Base-by-base conservation (phyloP, 768 basidiomycete species). In the Hypholoma fasciculare region DNA sequence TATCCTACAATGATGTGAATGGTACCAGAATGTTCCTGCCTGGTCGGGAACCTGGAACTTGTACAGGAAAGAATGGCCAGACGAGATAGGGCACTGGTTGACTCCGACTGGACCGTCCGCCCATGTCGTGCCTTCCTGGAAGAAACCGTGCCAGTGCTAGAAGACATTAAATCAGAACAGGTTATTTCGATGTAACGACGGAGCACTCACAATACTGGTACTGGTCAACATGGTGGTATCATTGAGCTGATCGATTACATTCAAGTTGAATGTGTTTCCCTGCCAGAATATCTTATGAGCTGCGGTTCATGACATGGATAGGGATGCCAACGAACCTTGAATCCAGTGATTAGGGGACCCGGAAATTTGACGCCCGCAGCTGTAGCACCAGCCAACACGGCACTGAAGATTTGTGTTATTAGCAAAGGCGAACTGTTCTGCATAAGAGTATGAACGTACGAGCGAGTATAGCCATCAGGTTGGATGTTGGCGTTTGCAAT, bases 391-490 rank as follows among this genome's bases (percentile, higher is more conserved):
- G 68, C 70, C 13, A 71, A 55, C 6, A 69, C 69, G 27, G 68
- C 63, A 9, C 69, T 71, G 11, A 27, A 13, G 43, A 7, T 17
- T 30, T 38, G 20, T 16, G 13, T 26, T 16, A 48, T 51, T 39
- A 43, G 39, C 50, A 7, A 4, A 23, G 44, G 46, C 19, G n/a
- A 52, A 1, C 23, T 8, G 39, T 14, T 20, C 7, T 26, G 13
- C 42, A 17, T 17, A 19, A 50, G 37, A 19, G 47, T 11, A 20
- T 34, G 49, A 4, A 57, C 67, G 12, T 51, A 65, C 61, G 60
- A 57, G 14, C 82, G 71, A 66, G 47, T 61, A 60, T 76, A 82
- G 26, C 84, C 84, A 70, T 85, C 84, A 0, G 84, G 84, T 12
- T 75, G 64, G 53, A 85, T 79, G 13, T 68, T 57, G 52, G 71